A percentile compares a stretch with the other conserved stretches of the same genome.
phyloP scores from a whole-genome alignment of 257 asterid genomes.

The Primulina tabacum region DNA sequence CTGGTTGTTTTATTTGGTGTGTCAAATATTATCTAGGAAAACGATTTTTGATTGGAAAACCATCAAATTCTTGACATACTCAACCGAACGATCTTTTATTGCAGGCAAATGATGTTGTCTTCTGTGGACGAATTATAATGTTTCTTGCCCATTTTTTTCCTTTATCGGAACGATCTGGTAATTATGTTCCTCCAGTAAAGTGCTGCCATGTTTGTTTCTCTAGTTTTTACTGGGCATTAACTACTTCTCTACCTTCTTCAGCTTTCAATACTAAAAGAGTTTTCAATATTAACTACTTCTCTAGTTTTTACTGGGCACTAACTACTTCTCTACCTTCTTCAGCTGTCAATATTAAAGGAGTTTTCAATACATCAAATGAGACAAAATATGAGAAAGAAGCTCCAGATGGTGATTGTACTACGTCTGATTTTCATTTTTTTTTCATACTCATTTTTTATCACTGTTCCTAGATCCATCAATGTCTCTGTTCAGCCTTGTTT shows the following conservation, averaged over 20 bases:
- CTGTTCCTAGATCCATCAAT: constrained; percentile 18
- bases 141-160: constrained; percentile 98
- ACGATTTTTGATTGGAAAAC: background rate
- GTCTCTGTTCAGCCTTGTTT: constrained; percentile 13
- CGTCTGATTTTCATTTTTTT: constrained; percentile 18
- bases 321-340: constrained; percentile 35
- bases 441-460: background rate
- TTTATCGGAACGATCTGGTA: constrained; percentile 97
- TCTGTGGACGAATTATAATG: constrained; percentile 97
- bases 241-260: constrained; percentile 38
- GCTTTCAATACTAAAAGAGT: constrained; percentile 98
- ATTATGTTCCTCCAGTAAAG: constrained; percentile 12
- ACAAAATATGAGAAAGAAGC: constrained; percentile 91
- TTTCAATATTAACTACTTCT: background rate
- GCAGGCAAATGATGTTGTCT: constrained; percentile 98
- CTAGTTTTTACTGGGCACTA: constrained; percentile 15
- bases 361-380: constrained; percentile 93
- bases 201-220: background rate
- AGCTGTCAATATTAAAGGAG: constrained; percentile 99
- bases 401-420: constrained; percentile 60
- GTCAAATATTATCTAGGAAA: constrained; percentile 10
- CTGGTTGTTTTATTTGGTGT: background rate
- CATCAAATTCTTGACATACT: constrained; percentile 21
- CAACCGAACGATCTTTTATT: constrained; percentile 26
- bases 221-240: constrained; percentile 21